Evolutionary conservation across 352 stramenopile species (phyloP), one percentile per base, ranked within the genome.

Genomic region (Globisporangium barbulae): DNA sequence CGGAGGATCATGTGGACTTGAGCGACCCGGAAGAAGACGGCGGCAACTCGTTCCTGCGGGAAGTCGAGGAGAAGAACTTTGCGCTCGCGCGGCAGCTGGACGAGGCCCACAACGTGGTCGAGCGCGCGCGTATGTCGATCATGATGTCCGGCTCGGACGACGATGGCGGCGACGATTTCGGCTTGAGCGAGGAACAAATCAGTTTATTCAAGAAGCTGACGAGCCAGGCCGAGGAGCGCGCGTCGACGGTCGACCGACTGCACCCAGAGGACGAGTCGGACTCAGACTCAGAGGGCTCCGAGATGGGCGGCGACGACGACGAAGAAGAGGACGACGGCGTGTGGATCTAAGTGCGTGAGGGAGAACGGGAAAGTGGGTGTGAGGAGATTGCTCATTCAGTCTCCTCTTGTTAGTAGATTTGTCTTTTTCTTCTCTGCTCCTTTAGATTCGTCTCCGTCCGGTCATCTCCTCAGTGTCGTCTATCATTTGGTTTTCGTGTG

Each of bases 191-290:
- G 25, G 84, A 93, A 62, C 86, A 95, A 68, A 93, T 95, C 83
- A 93, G 78, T 83, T 88, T 95, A 85, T 95, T 95, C 76, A 93
- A 93, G 82, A 95, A 95, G 81, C 84, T 95, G 72, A 93, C 83
- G 67, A 91, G 71, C 74, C 78, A 95, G 60, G 83, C 84, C 33
- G 86, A 95, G 39, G 84, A 95, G 72, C 86, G 86, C 53, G 79
- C 85, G 83, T 95, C 86, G 64, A 91, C 89, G 70, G 81, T 95
- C 63, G 86, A 93, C 65, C 75, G 78, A 15, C 66, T 91, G 64
- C 83, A 95, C 69, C 84, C 84, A 37, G 78, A 90, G 31, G 83
- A 87, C 68, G 79, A 89, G 55, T 89, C 81, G 65, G 83, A 92
- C 57, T 91, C 83, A 68, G 83, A 92, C 71, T 92, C 83, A 63